A percentile compares a stretch with the other conserved stretches of the same genome.
Conservation (phyloP, 2,329 filamentous ascomycete species). For the Canariomyces notabilis region DNA sequence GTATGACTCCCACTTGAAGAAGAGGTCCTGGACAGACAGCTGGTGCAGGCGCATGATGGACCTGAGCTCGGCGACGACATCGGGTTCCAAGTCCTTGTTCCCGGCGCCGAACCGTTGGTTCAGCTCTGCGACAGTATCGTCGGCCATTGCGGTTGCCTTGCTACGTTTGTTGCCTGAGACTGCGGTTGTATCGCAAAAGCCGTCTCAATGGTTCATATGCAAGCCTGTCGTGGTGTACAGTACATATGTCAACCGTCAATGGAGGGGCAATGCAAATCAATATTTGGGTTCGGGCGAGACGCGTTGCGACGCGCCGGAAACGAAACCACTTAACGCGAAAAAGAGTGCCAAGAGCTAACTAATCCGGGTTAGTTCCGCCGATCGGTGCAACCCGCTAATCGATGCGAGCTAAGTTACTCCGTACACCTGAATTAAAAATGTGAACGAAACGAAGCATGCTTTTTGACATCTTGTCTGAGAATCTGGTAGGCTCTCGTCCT, state of each 20-base stretch:
- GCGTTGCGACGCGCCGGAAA: conserved; percentile 7
- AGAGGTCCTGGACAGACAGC: conserved; percentile 78
- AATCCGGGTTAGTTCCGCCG: too few species aligned
- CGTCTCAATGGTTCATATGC: too few species aligned
- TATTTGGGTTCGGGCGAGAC: conserved; percentile 6
- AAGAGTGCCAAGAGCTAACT: neutral
- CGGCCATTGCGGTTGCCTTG: conserved; percentile 32
- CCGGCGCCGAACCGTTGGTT: conserved; percentile 51
- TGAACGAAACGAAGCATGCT: too few species aligned
- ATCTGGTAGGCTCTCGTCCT: too few species aligned
- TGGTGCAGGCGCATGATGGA: conserved; percentile 83
- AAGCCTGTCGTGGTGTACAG: neutral
- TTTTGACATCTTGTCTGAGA: too few species aligned
- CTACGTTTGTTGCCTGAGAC: neutral
- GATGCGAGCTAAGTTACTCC: too few species aligned
- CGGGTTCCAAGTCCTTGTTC: conserved; percentile 61
- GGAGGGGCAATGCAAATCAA: conserved; percentile 10
- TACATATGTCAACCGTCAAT: neutral
- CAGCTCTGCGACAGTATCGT: conserved; percentile 36
- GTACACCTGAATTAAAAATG: too few species aligned
- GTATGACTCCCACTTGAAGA: conserved; percentile 99
- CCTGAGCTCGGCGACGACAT: conserved; percentile 74
- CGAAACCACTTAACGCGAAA: conserved; percentile 15
- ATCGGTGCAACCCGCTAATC: too few species aligned
- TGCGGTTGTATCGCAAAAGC: neutral